Base-by-base conservation (phyloP, 228 moss, liverwort and hornwort genomes). In the Sphagnum magellanicum region DNA sequence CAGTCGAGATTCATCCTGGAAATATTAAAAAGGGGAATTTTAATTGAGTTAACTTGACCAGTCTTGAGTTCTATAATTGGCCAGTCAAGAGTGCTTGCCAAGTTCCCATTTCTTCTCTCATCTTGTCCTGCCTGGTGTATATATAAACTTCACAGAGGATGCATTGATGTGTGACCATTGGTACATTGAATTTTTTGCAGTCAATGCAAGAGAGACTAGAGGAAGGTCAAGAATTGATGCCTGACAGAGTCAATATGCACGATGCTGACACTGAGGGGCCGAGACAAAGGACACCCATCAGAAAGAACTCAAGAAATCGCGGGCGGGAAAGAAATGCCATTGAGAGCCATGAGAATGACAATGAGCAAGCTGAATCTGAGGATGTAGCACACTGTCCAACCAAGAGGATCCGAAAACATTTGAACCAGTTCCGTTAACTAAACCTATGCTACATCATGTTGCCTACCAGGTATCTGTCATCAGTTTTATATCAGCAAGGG, bases 281-380 rank as follows among this genome's bases (percentile, higher is more conserved):
- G 17, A 67, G 71, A 10, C 69, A 71, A 15, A 61, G 59, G 10
- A 93, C 93, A 10, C 93, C 93, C 3, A 88, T 93, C 52, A 81
- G 97, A 55, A 97, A 91, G 65, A 88, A 79, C 13, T 91, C 91
- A 16, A 77, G 97, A 60, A 97, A 97, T 70, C 81, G 93, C 68
- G 97, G 91, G 9, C 88, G 97, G 9, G 91, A 93, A 73, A 84
- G 78, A 60, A 74, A 81, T 15, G 5, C 65, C 14, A 14, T 70
- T 9, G 67, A 73, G 17, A 73, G 68, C 60, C 66, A 76, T 57
- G 73, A 70, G 10, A 66, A 60, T 4, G 70, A 74, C 15, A 84
- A 69, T 51, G 78, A 66, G 17, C 64, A 50, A 48, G 65, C 13
- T 5, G 73, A 68, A 16, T 47, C 17, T 55, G 63, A 71, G 62